Evolutionary conservation across 345 rosid species (phyloP), one percentile per base, ranked within the genome.

Genomic region (Trapa bicornis): DNA sequence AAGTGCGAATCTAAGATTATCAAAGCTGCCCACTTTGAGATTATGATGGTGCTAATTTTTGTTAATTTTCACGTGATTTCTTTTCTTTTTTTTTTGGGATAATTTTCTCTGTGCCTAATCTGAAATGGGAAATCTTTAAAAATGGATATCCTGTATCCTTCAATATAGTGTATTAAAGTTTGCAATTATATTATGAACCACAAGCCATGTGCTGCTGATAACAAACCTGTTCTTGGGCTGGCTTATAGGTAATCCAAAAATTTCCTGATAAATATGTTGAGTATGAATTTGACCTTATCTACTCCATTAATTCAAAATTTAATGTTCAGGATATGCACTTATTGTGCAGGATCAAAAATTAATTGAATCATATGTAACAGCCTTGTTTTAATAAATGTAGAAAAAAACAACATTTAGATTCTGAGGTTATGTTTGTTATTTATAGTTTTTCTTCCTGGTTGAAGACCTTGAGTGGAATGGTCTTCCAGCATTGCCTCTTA

Each of bases 351-450:
- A 9, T 58, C 63, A 35, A 4, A 33, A 58, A 58, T 33, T n/a
- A 58, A 58, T 58, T 58, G 38, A 58, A 58, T 58, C 38, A 37
- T 29, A 32, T 32, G 63, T 58, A 58, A 58, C 63, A 29, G 63
- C 38, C 63, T 9, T 5, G 63, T n/a, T n/a, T 33, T 35, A 58
- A 58, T 58, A 33, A 35, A 58, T 54, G 5, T 10, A 32, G 43
- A 2, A 58, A 33, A 58, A 35, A 35, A 58, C 0, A 58, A 58
- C 38, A 32, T 58, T 52, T 29, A 17, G 57, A 52, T 32, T 22
- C 22, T 57, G 29, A 6, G 32, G 32, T 13, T 16, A 3, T 29
- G 8, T 22, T n/a, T 57, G 1, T 8, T 8, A 32, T 9, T 4
- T 9, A 32, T 58, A 3, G 38, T 11, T 32, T 57, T 9, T 57